Evolutionary conservation across 2,329 filamentous ascomycete genomes (phyloP), one percentile per base, ranked within the genome.

Genomic region (Aspergillus floridensis): DNA sequence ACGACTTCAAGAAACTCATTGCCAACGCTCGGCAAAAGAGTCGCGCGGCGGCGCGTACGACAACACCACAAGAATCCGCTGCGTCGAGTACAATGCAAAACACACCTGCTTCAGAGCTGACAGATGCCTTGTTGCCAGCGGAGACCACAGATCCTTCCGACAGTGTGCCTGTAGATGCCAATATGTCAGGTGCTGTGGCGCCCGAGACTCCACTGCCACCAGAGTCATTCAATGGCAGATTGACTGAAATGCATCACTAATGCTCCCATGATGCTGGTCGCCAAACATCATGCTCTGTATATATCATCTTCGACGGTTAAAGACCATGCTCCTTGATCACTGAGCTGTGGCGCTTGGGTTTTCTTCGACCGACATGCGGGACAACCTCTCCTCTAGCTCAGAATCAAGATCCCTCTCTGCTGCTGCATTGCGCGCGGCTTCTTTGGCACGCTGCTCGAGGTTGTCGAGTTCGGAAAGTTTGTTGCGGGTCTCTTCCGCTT

Each of bases 1-100:
- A 79, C 19, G 88, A 92, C 1, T 99, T 96, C 72, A 86, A 88
- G 62, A 84, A 89, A 48, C 74, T 99, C 49, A 93, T 98, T 67
- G 88, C 87, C 2, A 87, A 84, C 66, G 95, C 93, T 16, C 84
- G 85, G 61, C 74, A 85, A 83, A 67, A 84, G 79, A 68, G 65
- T 66, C 50, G 79, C 48, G 67, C 65, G 2, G 59, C 67, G 22
- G 59, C 70, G 29, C 66, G 64, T 53, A 65, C 70, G n/a, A 70
- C 66, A 4, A 70, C 68, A 29, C 65, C 72, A n/a, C 67, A 63
- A 24, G 59, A 62, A 19, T 53, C 62, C 19, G 55, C 54, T 19
- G 46, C 31, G 22, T 47, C 49, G 6, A 54, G 59, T 57, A 50
- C 35, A 16, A 22, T 62, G 11, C 57, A 62, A 14, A 49, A 21